These are phyloP conservation scores for Pseudoneurospora amorphoporcata DNA, from an alignment of 495 filamentous ascomycete genomes.

Conservation along the genomic window DNA sequence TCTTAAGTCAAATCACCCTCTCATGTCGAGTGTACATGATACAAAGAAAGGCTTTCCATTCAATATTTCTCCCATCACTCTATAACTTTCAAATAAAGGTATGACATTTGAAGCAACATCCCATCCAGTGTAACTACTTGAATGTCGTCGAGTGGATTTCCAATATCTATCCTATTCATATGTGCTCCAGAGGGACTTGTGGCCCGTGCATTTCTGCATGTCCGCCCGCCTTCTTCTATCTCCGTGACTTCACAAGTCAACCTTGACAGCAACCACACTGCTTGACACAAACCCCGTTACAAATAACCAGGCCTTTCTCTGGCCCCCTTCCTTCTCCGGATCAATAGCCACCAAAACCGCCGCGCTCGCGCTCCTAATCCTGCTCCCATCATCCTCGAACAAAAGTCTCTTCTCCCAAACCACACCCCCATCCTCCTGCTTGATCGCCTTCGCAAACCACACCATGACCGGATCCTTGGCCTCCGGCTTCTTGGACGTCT, in stretches of 20 bases:
- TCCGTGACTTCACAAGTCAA: constrained; percentile 31
- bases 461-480: constrained; percentile 38
- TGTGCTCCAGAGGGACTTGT: not conserved
- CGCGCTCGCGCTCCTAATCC: constrained; percentile 40
- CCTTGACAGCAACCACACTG: constrained; percentile 42
- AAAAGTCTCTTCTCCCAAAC: constrained; percentile 37
- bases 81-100: not conserved
- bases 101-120: not conserved
- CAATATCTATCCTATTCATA: not conserved
- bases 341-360: constrained; percentile 46
- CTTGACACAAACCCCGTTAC: constrained; percentile 47
- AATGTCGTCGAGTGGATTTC: not conserved
- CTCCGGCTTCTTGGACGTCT: constrained; percentile 24
- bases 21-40: too few relatives aligned
- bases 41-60: too few relatives aligned
- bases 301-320: constrained; percentile 46
- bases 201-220: not conserved
- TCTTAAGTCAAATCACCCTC: too few relatives aligned
- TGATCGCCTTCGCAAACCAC: constrained; percentile 30
- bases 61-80: too few relatives aligned
- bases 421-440: not conserved
- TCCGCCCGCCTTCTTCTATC: not conserved
- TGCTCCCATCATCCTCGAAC: constrained; percentile 49
- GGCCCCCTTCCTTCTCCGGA: constrained; percentile 10
- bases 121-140: not conserved